Conservation (phyloP, 2,329 filamentous ascomycete genomes). For the Albifimbria verrucaria region DNA sequence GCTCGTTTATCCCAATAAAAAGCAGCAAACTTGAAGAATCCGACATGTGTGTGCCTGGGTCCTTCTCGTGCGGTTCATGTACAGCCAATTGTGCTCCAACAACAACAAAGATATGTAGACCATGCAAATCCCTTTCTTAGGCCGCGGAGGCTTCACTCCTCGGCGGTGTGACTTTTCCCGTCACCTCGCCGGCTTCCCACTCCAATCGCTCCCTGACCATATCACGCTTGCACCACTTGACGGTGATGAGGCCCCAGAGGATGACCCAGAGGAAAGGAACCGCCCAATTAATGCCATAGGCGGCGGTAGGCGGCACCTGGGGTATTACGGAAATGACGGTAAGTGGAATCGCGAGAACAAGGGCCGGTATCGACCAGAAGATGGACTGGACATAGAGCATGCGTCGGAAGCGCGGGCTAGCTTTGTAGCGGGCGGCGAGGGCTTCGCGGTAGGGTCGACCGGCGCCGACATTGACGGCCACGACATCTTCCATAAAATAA, state of each 20-base stretch:
- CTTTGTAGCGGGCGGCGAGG: conserved; percentile 36
- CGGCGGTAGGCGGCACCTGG: conserved; percentile 29
- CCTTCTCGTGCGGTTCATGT: no score
- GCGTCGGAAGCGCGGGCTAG: conserved; percentile 36
- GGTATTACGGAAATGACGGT: conserved; percentile 33
- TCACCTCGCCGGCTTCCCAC: conserved; percentile 27
- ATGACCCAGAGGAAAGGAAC: conserved; percentile 35
- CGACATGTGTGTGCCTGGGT: no score
- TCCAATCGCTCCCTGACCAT: conserved; percentile 34
- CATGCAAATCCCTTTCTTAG: neutral
- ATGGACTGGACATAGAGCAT: conserved; percentile 37
- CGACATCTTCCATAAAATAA: conserved; percentile 65
- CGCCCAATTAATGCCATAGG: conserved; percentile 36
- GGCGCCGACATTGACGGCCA: conserved; percentile 63
- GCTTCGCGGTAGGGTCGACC: conserved; percentile 40
- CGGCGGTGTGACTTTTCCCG: conserved; percentile 1
- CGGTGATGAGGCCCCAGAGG: conserved; percentile 31
- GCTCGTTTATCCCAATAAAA: no score
- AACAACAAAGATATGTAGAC: neutral
- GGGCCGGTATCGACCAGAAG: conserved; percentile 37
- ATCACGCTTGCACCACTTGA: conserved; percentile 32
- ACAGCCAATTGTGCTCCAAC: no score
- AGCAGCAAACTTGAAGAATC: no score
- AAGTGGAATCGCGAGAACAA: conserved; percentile 32
- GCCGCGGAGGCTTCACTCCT: neutral